Conservation (phyloP, 192 early-diverging fungal genomes). For the Spizellomyces sp. region DNA sequence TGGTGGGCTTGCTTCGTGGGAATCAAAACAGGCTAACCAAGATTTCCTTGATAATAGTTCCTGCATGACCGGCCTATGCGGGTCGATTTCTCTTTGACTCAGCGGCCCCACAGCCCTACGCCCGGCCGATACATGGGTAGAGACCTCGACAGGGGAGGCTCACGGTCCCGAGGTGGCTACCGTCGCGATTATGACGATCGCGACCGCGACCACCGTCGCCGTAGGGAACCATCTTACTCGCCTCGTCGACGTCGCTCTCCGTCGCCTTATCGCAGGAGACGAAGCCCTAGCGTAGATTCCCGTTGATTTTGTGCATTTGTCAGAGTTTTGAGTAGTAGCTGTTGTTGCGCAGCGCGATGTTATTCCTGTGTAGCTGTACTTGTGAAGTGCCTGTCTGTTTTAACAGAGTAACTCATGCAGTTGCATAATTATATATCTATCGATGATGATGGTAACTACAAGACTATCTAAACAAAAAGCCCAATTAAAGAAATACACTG, state of each 20-base stretch:
- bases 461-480: too few relatives aligned
- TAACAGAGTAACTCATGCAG: too few relatives aligned
- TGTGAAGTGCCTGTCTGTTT: too few relatives aligned
- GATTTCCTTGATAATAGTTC: slow-evolving; percentile 37
- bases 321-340: neutral
- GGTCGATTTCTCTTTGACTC: slow-evolving; percentile 64
- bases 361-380: too few relatives aligned
- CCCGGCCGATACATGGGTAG: slow-evolving; percentile 73
- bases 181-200: slow-evolving; percentile 28
- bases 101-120: slow-evolving; percentile 66
- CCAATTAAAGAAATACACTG: too few relatives aligned
- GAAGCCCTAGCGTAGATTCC: slow-evolving; percentile 2
- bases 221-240: slow-evolving; percentile 11
- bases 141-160: slow-evolving; percentile 37
- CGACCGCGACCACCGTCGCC: slow-evolving; percentile 29
- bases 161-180: slow-evolving; percentile 26
- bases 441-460: too few relatives aligned
- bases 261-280: neutral
- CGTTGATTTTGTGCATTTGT: neutral
- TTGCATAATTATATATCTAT: too few relatives aligned
- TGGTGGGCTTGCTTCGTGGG: neutral
- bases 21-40: neutral
- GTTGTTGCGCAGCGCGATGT: too few relatives aligned
- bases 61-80: slow-evolving; percentile 62
- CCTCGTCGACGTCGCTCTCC: neutral